Conservation (phyloP, 352 stramenopile species). For the Phytophthora constricta region DNA sequence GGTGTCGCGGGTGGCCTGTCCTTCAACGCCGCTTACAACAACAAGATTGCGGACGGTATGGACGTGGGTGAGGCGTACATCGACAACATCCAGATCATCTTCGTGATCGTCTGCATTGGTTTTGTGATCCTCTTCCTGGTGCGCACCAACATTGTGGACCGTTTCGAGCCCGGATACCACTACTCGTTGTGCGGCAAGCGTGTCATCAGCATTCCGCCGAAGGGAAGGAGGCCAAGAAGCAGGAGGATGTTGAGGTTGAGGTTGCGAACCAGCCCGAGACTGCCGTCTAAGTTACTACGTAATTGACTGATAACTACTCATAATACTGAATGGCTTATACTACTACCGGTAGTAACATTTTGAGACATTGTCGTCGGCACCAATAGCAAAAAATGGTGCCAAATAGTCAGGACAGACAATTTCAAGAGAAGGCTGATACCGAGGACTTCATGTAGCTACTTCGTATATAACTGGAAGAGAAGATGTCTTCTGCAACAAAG, state of each 20-base stretch:
- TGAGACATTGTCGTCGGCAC: too few species aligned
- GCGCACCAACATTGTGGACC: conserved; percentile 70
- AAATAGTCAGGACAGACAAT: too few species aligned
- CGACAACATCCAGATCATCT: conserved; percentile 77
- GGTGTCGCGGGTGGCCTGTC: conserved; percentile 71
- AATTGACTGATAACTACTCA: background rate
- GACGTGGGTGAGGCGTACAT: conserved; percentile 67
- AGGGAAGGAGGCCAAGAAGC: conserved; percentile 40
- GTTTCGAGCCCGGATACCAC: conserved; percentile 74
- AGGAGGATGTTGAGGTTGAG: conserved; percentile 17
- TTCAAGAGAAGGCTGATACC: too few species aligned
- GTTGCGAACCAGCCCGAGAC: conserved; percentile 13
- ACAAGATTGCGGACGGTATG: conserved; percentile 48
- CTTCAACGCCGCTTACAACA: conserved; percentile 68
- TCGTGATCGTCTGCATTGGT: conserved; percentile 65
- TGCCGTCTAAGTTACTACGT: conserved; percentile 14
- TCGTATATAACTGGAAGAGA: too few species aligned
- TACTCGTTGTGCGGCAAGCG: conserved; percentile 70
- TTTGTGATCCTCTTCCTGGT: conserved; percentile 70
- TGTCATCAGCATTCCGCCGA: conserved; percentile 68
- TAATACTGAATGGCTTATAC: too few species aligned
- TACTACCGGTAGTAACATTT: too few species aligned
- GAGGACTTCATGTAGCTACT: too few species aligned
- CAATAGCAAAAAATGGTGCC: too few species aligned
- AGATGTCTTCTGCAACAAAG: too few species aligned